Base-by-base conservation (phyloP, 805 yeast genomes). In the Yarrowia sp. region DNA sequence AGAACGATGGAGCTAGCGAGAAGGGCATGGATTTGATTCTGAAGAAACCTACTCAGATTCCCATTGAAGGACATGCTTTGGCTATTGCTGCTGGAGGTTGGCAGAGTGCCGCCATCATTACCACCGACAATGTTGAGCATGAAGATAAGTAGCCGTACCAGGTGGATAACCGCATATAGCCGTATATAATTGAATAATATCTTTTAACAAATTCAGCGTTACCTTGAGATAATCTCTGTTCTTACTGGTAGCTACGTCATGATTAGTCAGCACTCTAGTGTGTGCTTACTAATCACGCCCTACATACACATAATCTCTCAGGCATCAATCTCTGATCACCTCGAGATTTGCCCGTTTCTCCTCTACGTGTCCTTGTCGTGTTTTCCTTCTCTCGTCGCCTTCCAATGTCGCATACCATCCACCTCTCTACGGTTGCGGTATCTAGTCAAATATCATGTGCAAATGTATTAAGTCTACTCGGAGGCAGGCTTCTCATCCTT, bases 81-180 rank as follows among this genome's bases (percentile, higher is more conserved):
- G 86, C 87, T 0, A 82, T 89, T 40, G 83, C 90, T 1, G 91
- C 93, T 8, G 87, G 87, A 15, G 96, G 95, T 1, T 90, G 94
- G 94, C 95, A 90, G 68, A 84, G 91, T 7, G 86, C 87, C 52
- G 92, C 92, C 0, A 78, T 90, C 19, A 61, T 61, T 36, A 61
- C 66, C 30, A 61, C 66, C n/a, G 66, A 61, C 30, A 36, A 30
- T 9, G 30, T 47, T 47, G 52, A 47, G 52, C 19, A 47, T 9
- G 52, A 47, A 1, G 34, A 46, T 34, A 24, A 46, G 50, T 6
- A 47, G 38, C 30, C 14, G 34, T 8, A 19, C 3, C 30, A 24
- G 3, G 7, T 1, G 30, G 30, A 24, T 24, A 24, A 24, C 30
- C 30, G 30, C 20, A 20, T 13, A 19, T 5, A 17, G 20, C 14